Percentiles rank a stretch among this genome's conserved stretches.
These are phyloP conservation scores for Asterophora parasitica DNA, from an alignment of 768 basidiomycete species.

Conservation along the genomic window DNA sequence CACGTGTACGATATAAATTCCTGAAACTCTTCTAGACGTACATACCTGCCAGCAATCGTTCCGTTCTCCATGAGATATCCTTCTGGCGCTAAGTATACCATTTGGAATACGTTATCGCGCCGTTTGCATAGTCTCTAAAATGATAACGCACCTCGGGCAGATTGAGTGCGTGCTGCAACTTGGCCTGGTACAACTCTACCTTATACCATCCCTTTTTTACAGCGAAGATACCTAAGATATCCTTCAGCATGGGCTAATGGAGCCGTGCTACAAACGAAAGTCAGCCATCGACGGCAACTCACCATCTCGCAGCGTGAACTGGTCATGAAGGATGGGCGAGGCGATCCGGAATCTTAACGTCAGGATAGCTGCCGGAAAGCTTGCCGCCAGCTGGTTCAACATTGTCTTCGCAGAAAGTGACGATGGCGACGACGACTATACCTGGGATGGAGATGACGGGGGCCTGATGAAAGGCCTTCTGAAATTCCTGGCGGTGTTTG, in stretches of 20 bases:
- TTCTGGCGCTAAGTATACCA: too few species aligned
- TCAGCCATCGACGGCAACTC: slow-evolving; percentile 67
- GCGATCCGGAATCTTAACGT: slow-evolving; percentile 85
- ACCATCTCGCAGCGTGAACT: slow-evolving; percentile 78
- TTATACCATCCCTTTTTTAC: slow-evolving; percentile 5
- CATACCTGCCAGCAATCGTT: too few species aligned
- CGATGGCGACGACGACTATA: slow-evolving; percentile 25
- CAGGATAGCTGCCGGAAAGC: slow-evolving; percentile 72
- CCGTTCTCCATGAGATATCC: too few species aligned
- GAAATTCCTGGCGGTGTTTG: slow-evolving; percentile 43
- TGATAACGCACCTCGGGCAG: slow-evolving; percentile 82
- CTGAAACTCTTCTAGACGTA: too few species aligned
- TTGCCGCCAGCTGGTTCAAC: slow-evolving; percentile 82
- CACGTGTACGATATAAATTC: too few species aligned
- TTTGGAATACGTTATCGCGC: slow-evolving; percentile 81
- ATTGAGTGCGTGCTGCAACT: slow-evolving; percentile 62
- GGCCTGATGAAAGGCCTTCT: slow-evolving; percentile 43
- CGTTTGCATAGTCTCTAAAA: slow-evolving; percentile 77
- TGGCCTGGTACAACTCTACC: not conserved
- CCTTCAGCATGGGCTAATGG: slow-evolving; percentile 65
- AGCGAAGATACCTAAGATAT: slow-evolving; percentile 80
- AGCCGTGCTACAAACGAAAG: slow-evolving; percentile 52
- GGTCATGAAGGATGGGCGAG: slow-evolving; percentile 81
- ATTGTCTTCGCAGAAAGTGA: slow-evolving; percentile 39
- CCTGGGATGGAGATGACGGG: slow-evolving; percentile 39